These are phyloP conservation scores for Cyberlindnera misumaiensis DNA, from an alignment of 805 yeast genomes.

Conservation along the genomic window DNA sequence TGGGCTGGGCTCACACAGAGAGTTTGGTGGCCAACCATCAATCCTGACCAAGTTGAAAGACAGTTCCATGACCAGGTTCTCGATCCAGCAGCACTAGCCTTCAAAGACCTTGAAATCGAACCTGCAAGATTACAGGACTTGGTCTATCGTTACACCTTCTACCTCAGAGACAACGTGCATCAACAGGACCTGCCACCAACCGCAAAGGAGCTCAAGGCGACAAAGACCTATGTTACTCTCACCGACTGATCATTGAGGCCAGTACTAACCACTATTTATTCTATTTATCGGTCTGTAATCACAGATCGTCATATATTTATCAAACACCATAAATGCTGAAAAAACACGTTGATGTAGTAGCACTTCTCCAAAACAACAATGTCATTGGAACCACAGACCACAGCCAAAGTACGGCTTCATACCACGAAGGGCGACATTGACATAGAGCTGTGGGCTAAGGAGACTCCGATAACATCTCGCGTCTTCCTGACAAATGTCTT, in stretches of 20 bases:
- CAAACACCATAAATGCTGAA: neutral
- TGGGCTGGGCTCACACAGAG: constrained; percentile 31
- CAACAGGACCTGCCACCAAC: constrained; percentile 38
- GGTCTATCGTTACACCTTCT: constrained; percentile 38
- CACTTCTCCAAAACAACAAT: neutral
- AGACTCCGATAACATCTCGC: constrained; percentile 43
- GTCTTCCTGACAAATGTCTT: constrained; percentile 44
- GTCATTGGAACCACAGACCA: constrained; percentile 45
- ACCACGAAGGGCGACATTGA: constrained; percentile 56
- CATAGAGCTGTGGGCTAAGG: constrained; percentile 65
- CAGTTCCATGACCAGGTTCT: constrained; percentile 59
- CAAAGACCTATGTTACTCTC: constrained; percentile 15
- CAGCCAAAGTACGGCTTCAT: constrained; percentile 47
- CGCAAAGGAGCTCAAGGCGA: constrained; percentile 26
- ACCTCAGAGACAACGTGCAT: constrained; percentile 25
- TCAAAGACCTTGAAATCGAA: constrained; percentile 63
- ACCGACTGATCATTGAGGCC: constrained; percentile 1
- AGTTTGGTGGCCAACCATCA: constrained; percentile 41
- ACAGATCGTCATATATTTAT: constrained; percentile 1
- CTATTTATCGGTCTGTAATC: constrained; percentile 7
- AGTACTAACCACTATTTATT: constrained; percentile 6
- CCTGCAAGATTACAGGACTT: constrained; percentile 47
- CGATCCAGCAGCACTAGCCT: constrained; percentile 55
- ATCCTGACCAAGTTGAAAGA: constrained; percentile 72
- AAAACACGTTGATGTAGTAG: neutral